phyloP scores from a whole-genome alignment of 805 yeast genomes.

The Lipomyces lipofer region DNA sequence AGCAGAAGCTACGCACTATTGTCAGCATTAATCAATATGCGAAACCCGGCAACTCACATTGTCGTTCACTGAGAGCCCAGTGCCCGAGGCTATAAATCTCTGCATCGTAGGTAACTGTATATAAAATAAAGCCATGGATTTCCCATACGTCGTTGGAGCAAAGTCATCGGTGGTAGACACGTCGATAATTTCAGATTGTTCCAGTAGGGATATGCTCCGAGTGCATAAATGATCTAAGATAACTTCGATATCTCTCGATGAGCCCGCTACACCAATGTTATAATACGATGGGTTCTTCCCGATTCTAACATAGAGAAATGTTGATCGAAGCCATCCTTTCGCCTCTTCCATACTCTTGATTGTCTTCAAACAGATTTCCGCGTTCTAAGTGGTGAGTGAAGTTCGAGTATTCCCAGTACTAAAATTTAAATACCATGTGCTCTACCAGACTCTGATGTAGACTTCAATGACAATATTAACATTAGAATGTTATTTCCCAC shows the following conservation, averaged over 20 bases:
- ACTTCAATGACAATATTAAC: too few relatives aligned
- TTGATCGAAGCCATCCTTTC: conserved; percentile 49
- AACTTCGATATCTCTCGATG: conserved; percentile 36
- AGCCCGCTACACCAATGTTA: conserved; percentile 36
- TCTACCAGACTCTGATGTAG: conserved; percentile 31
- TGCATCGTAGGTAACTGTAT: conserved; percentile 49
- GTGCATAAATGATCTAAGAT: conserved; percentile 43
- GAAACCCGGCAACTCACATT: conserved; percentile 1
- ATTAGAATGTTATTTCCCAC: too few relatives aligned
- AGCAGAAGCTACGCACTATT: conserved; percentile 24
- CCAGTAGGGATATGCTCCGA: conserved; percentile 40
- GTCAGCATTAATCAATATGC: not conserved
- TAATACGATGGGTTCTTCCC: conserved; percentile 46
- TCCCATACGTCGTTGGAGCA: conserved; percentile 47
- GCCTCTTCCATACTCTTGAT: conserved; percentile 45
- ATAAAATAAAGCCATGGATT: conserved; percentile 53
- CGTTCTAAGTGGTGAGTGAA: conserved; percentile 39
- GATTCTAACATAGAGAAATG: conserved; percentile 52
- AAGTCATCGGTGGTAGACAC: conserved; percentile 24
- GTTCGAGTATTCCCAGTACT: conserved; percentile 7
- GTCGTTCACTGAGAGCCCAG: conserved; percentile 4
- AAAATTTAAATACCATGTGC: conserved; percentile 22
- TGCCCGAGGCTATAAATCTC: conserved; percentile 14
- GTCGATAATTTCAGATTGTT: conserved; percentile 39
- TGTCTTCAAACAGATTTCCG: conserved; percentile 49